A percentile compares a stretch with the other conserved stretches of the same genome.
Evolutionary conservation across 2,329 filamentous ascomycete genomes (phyloP).

Genomic region (Talaromyces sp.): DNA sequence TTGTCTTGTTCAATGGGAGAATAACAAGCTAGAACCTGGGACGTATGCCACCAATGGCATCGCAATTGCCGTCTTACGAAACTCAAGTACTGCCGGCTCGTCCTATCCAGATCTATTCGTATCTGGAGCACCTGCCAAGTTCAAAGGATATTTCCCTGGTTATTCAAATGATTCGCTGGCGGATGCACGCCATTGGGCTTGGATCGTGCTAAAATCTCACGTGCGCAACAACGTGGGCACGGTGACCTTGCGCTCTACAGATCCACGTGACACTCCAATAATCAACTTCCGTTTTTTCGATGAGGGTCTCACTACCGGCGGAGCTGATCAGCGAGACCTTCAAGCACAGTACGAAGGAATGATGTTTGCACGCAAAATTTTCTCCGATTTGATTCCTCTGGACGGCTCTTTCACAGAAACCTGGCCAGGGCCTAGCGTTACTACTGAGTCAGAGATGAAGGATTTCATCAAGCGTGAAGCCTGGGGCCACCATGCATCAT

Average conservation of each 20-base stretch:
- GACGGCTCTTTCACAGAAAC: constrained; percentile 43
- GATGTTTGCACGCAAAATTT: constrained; percentile 49
- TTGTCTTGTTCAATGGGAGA: constrained; percentile 45
- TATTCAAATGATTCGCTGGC: constrained; percentile 42
- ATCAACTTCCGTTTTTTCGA: constrained; percentile 61
- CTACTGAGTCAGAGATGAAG: constrained; percentile 43
- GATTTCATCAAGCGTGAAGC: constrained; percentile 50
- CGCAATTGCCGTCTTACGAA: constrained; percentile 47
- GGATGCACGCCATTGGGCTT: constrained; percentile 43
- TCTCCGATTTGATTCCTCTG: constrained; percentile 40
- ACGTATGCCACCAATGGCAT: constrained; percentile 52
- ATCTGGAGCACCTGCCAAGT: constrained; percentile 55
- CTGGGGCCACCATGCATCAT: constrained; percentile 58
- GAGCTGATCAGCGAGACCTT: constrained; percentile 49
- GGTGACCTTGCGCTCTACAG: constrained; percentile 57
- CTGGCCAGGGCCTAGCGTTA: constrained; percentile 43
- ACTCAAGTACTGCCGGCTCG: constrained; percentile 35
- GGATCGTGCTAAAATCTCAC: constrained; percentile 58
- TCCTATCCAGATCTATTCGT: constrained; percentile 54
- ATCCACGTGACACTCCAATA: constrained; percentile 62
- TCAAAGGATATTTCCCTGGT: constrained; percentile 50
- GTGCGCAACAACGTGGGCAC: constrained; percentile 61
- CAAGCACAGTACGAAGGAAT: constrained; percentile 56
- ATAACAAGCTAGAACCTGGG: constrained; percentile 38
- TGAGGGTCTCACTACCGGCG: constrained; percentile 35